Base-by-base conservation (phyloP, 2,329 filamentous ascomycete genomes). In the Phyllosticta capitalensis region DNA sequence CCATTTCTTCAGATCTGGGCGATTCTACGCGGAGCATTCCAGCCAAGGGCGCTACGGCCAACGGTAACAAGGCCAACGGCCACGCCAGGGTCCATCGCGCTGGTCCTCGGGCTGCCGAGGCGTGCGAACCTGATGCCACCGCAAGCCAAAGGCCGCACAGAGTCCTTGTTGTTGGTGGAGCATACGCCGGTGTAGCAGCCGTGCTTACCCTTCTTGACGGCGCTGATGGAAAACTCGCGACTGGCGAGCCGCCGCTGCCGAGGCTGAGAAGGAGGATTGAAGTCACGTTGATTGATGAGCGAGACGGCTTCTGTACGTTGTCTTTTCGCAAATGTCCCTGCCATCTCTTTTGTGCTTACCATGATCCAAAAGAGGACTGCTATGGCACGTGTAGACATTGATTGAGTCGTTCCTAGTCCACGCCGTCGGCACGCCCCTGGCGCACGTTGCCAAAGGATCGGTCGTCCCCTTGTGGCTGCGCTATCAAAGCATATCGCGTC, bases 231-330 rank as follows among this genome's bases (percentile, higher is more conserved):
- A 74, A 77, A 61, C 24, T 48, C 14, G 75, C 76, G 73, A 79
- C 67, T 65, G 78, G 65, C 28, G 69, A 54, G 12, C 14, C 33
- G 21, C 56, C 56, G 6, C n/a, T 9, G 48, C 65, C 49, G 28
- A 68, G 62, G 20, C 75, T 76, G 52, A 77, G 75, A 22, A 76
- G 86, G 52, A 78, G 82, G 1, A 72, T 89, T 14, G 81, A 90
- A 45, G 84, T 92, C 55, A 90, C 86, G 21, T 80, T 92, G 21
- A 83, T 89, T 22, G 88, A 92, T 66, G 87, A 91, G 71, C 78
- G 87, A n/a, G 88, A 92, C 76, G 89, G 89, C n/a, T 91, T 84
- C 70, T 91, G 88, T 91, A 76, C 66, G 85, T 64, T 5, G n/a
- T 45, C 38, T 45, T n/a, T n/a, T n/a, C n/a, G 38, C 38, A n/a